Evolutionary conservation across 768 basidiomycete species (phyloP).

Genomic region (Hygrocybe coccinea): DNA sequence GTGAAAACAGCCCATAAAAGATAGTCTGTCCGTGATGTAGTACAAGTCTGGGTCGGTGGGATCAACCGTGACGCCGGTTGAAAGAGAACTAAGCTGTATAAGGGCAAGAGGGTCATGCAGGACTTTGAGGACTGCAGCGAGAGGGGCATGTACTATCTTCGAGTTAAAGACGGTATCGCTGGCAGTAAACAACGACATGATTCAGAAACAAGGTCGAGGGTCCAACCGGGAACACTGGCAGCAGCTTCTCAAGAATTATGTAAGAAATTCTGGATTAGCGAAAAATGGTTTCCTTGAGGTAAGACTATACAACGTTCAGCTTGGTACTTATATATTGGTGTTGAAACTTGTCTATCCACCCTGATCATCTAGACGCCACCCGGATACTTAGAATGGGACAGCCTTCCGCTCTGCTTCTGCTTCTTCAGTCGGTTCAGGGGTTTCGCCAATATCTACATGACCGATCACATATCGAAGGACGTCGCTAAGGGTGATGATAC

Average conservation of each 20-base stretch:
- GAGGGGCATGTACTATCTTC: slow-evolving; percentile 22
- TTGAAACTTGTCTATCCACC: too few relatives aligned
- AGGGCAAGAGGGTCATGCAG: slow-evolving; percentile 32
- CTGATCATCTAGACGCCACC: too few relatives aligned
- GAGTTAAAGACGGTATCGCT: slow-evolving; percentile 11
- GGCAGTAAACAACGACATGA: neutral
- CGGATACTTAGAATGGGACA: slow-evolving; percentile 17
- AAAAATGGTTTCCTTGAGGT: too few relatives aligned
- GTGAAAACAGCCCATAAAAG: slow-evolving; percentile 22
- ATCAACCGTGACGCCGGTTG: slow-evolving; percentile 23
- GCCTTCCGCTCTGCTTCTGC: neutral
- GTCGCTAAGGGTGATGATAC: slow-evolving; percentile 85
- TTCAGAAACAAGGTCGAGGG: neutral
- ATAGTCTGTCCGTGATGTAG: slow-evolving; percentile 28
- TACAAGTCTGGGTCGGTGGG: slow-evolving; percentile 24
- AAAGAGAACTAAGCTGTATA: slow-evolving; percentile 29
- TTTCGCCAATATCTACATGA: slow-evolving; percentile 50
- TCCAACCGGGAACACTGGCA: too few relatives aligned
- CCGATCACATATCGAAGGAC: slow-evolving; percentile 81
- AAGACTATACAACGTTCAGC: too few relatives aligned
- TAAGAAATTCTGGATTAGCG: too few relatives aligned
- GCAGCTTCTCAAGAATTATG: too few relatives aligned
- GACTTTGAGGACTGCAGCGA: slow-evolving; percentile 21
- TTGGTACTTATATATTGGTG: neutral
- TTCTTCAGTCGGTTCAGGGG: slow-evolving; percentile 29